Percentiles rank a stretch among this genome's conserved stretches.
phyloP scores from a whole-genome alignment of 805 yeast genomes.

The Cyberlindnera nakhonratchasimensis region DNA sequence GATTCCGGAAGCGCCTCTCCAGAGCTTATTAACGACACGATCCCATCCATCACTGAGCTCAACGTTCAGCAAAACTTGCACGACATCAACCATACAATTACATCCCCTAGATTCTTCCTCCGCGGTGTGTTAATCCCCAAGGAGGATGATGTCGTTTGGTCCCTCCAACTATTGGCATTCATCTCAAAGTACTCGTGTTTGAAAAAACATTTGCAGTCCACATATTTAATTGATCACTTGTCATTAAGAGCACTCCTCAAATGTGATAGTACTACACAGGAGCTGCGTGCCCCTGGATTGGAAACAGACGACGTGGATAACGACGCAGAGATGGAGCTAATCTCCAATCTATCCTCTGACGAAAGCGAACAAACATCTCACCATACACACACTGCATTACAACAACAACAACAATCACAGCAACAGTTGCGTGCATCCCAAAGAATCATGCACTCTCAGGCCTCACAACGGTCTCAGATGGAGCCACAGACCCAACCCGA shows the following conservation, averaged over 20 bases:
- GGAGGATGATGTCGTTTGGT: slow-evolving; percentile 93
- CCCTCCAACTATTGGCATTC: slow-evolving; percentile 86
- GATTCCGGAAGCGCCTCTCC: not conserved
- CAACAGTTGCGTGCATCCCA: slow-evolving; percentile 9
- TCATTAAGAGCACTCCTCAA: slow-evolving; percentile 42
- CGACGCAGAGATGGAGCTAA: slow-evolving; percentile 38
- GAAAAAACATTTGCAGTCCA: slow-evolving; percentile 68
- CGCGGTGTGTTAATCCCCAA: slow-evolving; percentile 81
- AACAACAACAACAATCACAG: not conserved
- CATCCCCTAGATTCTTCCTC: slow-evolving; percentile 50
- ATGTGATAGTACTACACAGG: slow-evolving; percentile 14
- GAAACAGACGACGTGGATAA: slow-evolving; percentile 35
- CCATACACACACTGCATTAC: slow-evolving; percentile 2
- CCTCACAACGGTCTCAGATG: slow-evolving; percentile 11
- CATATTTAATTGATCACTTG: slow-evolving; percentile 71
- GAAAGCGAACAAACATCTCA: slow-evolving; percentile 16
- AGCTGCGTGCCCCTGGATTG: slow-evolving; percentile 22
- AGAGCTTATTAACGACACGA: slow-evolving; percentile 1
- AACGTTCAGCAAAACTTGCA: slow-evolving; percentile 16
- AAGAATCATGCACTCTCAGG: slow-evolving; percentile 4
- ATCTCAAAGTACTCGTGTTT: slow-evolving; percentile 85
- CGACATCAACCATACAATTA: slow-evolving; percentile 27
- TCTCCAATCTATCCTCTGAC: slow-evolving; percentile 28
- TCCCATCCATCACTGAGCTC: slow-evolving; percentile 11
- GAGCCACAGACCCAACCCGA: slow-evolving; percentile 13